A percentile compares a stretch with the other conserved stretches of the same genome.
These are phyloP conservation scores for Carex kokanica DNA, from an alignment of 176 grass and related monocot species.

Conservation along the genomic window DNA sequence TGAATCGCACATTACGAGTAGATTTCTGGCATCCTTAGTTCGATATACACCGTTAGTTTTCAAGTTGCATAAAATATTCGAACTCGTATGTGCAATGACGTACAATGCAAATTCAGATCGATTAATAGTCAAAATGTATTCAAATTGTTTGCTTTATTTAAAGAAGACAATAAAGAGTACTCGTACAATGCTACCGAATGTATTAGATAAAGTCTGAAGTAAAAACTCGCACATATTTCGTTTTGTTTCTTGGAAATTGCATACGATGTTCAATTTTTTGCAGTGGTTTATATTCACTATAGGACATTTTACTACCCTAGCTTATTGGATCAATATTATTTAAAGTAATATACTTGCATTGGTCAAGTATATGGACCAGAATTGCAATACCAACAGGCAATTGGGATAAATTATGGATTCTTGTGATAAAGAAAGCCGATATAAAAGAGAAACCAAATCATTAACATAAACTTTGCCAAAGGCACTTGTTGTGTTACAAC, in stretches of 20 bases:
- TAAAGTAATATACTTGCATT: not conserved
- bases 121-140: too few relatives aligned
- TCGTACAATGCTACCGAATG: not conserved
- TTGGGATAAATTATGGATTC: not conserved
- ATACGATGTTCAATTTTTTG: not conserved
- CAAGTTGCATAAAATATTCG: too few relatives aligned
- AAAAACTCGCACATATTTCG: not conserved
- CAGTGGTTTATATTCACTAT: not conserved
- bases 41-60: too few relatives aligned
- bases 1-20: too few relatives aligned
- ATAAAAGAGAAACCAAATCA: slow-evolving; percentile 10
- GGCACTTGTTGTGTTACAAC: not conserved
- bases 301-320: not conserved
- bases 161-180: too few relatives aligned
- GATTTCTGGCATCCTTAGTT: too few relatives aligned
- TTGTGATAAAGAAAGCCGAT: not conserved
- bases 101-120: too few relatives aligned
- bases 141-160: too few relatives aligned
- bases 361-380: not conserved
- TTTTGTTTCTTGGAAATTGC: not conserved
- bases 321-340: not conserved
- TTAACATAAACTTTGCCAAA: slow-evolving; percentile 3
- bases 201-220: not conserved
- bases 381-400: not conserved
- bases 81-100: too few relatives aligned